phyloP scores from a whole-genome alignment of 768 basidiomycete genomes.

The Tricholomella constricta region DNA sequence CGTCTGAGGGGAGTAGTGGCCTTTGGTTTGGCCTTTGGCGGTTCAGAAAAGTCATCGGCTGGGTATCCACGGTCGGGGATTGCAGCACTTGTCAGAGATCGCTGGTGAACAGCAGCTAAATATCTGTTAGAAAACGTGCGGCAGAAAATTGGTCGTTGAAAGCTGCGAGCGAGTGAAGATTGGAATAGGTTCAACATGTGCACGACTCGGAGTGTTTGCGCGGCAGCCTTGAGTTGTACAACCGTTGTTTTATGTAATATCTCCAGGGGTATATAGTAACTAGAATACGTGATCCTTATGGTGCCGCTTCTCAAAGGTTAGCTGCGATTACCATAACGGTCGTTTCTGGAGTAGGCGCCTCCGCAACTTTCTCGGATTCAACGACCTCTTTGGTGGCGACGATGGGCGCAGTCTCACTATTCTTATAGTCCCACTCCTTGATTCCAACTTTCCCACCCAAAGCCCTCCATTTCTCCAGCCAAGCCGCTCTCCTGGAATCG shows the following conservation, averaged over 20 bases:
- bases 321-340: background rate
- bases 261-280: background rate
- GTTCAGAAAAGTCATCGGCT: slow-evolving; percentile 17
- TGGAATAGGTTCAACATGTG: background rate
- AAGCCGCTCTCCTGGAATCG: slow-evolving; percentile 46
- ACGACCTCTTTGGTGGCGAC: background rate
- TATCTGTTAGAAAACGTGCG: background rate
- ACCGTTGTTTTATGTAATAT: background rate
- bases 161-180: background rate
- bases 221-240: background rate
- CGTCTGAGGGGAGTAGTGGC: slow-evolving; percentile 78
- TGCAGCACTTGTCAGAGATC: background rate
- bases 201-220: background rate
- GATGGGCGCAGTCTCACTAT: slow-evolving; percentile 4
- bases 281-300: no score
- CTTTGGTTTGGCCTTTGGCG: slow-evolving; percentile 73
- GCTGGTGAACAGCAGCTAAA: background rate
- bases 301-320: no score
- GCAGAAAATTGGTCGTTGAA: background rate
- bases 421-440: slow-evolving; percentile 81
- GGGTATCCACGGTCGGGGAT: background rate
- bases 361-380: slow-evolving; percentile 4
- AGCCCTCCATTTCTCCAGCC: slow-evolving; percentile 64
- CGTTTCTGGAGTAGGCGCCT: background rate
- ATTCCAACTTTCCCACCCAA: slow-evolving; percentile 72